phyloP scores from a whole-genome alignment of 2,329 filamentous ascomycete species.

The Alternaria burnsii region DNA sequence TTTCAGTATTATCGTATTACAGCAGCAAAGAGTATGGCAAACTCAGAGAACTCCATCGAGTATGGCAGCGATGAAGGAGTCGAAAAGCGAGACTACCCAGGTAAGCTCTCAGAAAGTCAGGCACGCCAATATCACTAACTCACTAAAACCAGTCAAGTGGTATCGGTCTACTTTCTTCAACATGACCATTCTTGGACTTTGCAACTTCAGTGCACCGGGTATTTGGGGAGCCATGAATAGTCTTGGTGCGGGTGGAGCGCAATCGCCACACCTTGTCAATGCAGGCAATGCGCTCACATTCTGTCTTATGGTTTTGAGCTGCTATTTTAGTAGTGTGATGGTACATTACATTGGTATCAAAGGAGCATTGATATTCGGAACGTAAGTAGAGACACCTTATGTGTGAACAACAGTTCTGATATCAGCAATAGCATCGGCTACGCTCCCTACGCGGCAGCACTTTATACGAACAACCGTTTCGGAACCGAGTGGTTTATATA shows the following conservation, averaged over 20 bases:
- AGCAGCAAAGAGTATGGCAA: constrained; percentile 20
- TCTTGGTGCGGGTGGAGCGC: constrained; percentile 73
- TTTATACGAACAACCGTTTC: constrained; percentile 75
- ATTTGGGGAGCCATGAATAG: constrained; percentile 78
- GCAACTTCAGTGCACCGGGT: constrained; percentile 74
- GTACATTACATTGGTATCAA: constrained; percentile 76
- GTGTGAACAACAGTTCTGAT: not conserved
- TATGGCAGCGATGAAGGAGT: constrained; percentile 26
- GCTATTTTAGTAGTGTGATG: constrained; percentile 70
- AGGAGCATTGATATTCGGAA: constrained; percentile 74
- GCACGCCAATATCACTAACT: not conserved
- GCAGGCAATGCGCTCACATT: constrained; percentile 76
- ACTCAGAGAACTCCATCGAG: constrained; percentile 25
- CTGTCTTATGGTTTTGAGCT: constrained; percentile 76
- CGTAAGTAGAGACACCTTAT: constrained; percentile 52
- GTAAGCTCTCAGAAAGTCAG: constrained; percentile 14
- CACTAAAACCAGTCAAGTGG: constrained; percentile 64
- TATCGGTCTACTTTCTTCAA: constrained; percentile 77
- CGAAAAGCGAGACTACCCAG: constrained; percentile 38
- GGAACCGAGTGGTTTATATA: constrained; percentile 74
- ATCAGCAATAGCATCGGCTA: constrained; percentile 64
- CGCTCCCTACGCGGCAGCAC: constrained; percentile 73
- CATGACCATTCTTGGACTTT: constrained; percentile 74
- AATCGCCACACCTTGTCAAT: constrained; percentile 72
- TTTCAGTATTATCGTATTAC: not conserved